phyloP scores from a whole-genome alignment of 352 stramenopile genomes.

The Globisporangium echinulatum region DNA sequence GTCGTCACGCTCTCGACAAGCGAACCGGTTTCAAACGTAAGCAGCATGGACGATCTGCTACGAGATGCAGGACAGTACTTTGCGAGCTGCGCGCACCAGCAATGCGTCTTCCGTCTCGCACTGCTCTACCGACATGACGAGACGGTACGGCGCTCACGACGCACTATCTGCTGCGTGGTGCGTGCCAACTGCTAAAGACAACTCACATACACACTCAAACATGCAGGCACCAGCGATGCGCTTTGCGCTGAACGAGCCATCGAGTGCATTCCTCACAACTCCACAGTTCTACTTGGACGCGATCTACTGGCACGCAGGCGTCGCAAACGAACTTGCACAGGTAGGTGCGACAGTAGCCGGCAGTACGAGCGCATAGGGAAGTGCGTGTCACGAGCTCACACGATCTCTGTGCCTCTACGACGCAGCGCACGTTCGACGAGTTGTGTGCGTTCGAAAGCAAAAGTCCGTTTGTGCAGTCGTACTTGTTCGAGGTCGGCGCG shows the following conservation, averaged over 20 bases:
- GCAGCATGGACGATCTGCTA: conserved; percentile 31
- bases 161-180: too few relatives aligned
- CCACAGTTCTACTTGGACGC: conserved; percentile 30
- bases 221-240: conserved; percentile 1
- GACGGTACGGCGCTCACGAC: background rate
- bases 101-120: conserved; percentile 3
- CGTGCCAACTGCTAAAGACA: too few relatives aligned
- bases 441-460: conserved; percentile 37
- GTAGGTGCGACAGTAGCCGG: conserved; percentile 4
- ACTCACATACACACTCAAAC: conserved; percentile 7
- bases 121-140: conserved; percentile 10
- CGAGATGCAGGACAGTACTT: conserved; percentile 27
- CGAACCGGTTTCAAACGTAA: conserved; percentile 4
- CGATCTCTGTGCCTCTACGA: background rate
- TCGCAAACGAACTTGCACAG: conserved; percentile 29
- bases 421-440: conserved; percentile 30
- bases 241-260: conserved; percentile 7
- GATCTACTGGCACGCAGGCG: conserved; percentile 41
- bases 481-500: conserved; percentile 40
- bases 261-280: conserved; percentile 23
- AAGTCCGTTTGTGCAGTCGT: conserved; percentile 37
- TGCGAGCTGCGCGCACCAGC: conserved; percentile 1
- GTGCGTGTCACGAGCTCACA: too few relatives aligned
- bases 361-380: too few relatives aligned
- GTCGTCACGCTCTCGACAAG: conserved; percentile 1